Evolutionary conservation across 768 basidiomycete species (phyloP).

Genomic region (Kondoa subrosea): DNA sequence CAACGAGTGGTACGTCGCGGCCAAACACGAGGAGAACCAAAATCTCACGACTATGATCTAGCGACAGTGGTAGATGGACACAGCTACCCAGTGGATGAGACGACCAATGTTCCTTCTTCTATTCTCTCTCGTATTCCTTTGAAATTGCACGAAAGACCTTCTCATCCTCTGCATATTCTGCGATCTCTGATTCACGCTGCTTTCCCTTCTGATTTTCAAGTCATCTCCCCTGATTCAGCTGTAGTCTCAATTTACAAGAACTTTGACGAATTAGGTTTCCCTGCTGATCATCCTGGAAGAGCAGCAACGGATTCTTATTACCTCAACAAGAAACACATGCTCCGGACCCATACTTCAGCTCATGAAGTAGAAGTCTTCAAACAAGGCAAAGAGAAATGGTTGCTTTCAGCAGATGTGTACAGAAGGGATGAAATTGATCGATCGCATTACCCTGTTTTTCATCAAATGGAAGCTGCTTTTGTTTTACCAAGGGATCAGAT

Average conservation of each 20-base stretch:
- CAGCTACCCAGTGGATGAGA: slow-evolving; percentile 51
- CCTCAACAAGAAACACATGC: slow-evolving; percentile 72
- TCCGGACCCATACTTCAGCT: slow-evolving; percentile 94
- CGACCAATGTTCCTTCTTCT: slow-evolving; percentile 68
- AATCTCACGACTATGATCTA: too few species aligned
- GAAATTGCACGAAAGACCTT: slow-evolving; percentile 54
- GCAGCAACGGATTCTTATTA: slow-evolving; percentile 87
- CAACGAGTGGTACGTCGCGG: too few species aligned
- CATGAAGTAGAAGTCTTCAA: slow-evolving; percentile 85
- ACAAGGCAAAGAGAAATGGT: slow-evolving; percentile 56
- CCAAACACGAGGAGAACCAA: too few species aligned
- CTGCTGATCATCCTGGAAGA: slow-evolving; percentile 80
- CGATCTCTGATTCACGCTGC: slow-evolving; percentile 68
- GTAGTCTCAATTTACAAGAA: slow-evolving; percentile 79
- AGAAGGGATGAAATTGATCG: slow-evolving; percentile 93
- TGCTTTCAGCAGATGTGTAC: slow-evolving; percentile 92
- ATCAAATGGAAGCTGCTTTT: slow-evolving; percentile 89
- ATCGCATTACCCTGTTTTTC: slow-evolving; percentile 93
- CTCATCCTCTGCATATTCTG: slow-evolving; percentile 75
- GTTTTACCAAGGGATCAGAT: slow-evolving; percentile 44
- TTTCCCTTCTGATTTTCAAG: slow-evolving; percentile 59
- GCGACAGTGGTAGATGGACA: slow-evolving; percentile 9
- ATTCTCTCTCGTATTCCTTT: slow-evolving; percentile 66
- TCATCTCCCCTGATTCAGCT: slow-evolving; percentile 47
- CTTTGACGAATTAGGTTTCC: slow-evolving; percentile 93